phyloP scores from a whole-genome alignment of 1,139 yeast species.

The Entelexis paramagnoliae region DNA sequence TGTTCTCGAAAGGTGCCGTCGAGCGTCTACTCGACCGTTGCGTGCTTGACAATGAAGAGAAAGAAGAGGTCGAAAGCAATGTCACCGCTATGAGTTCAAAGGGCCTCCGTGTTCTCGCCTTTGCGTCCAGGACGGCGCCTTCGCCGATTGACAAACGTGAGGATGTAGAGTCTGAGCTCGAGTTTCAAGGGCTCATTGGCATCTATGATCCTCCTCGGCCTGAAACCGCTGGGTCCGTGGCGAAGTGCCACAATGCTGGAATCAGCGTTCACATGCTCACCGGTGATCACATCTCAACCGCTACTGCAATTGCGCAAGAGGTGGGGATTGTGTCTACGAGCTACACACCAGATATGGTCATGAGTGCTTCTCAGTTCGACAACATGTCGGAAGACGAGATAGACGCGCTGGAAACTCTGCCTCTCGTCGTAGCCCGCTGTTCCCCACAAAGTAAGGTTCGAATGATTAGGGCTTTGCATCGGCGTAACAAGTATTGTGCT shows the following conservation, averaged over 20 bases:
- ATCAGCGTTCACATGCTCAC: constrained; percentile 77
- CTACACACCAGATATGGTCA: constrained; percentile 58
- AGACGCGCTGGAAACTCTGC: constrained; percentile 59
- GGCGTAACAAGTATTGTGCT: constrained; percentile 60
- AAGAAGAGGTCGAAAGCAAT: constrained; percentile 40
- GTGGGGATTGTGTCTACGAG: constrained; percentile 75
- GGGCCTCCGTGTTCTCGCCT: constrained; percentile 67
- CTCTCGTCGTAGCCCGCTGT: constrained; percentile 73
- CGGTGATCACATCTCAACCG: constrained; percentile 79
- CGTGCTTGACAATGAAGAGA: constrained; percentile 1
- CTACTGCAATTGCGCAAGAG: constrained; percentile 71
- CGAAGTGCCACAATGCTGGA: constrained; percentile 63
- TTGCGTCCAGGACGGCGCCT: constrained; percentile 36
- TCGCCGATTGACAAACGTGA: constrained; percentile 35
- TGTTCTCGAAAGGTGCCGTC: constrained; percentile 70
- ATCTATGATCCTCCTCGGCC: constrained; percentile 76
- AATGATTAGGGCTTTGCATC: constrained; percentile 72
- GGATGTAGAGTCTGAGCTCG: constrained; percentile 44
- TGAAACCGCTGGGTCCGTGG: constrained; percentile 60
- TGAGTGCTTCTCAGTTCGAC: constrained; percentile 60
- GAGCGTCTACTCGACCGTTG: constrained; percentile 59
- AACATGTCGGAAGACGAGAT: constrained; percentile 50
- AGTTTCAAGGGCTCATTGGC: constrained; percentile 62
- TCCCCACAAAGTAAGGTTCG: constrained; percentile 79
- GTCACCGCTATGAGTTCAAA: constrained; percentile 55